These are phyloP conservation scores for Isochrysis galbana DNA, from an alignment of 78 protist species.

Conservation along the genomic window DNA sequence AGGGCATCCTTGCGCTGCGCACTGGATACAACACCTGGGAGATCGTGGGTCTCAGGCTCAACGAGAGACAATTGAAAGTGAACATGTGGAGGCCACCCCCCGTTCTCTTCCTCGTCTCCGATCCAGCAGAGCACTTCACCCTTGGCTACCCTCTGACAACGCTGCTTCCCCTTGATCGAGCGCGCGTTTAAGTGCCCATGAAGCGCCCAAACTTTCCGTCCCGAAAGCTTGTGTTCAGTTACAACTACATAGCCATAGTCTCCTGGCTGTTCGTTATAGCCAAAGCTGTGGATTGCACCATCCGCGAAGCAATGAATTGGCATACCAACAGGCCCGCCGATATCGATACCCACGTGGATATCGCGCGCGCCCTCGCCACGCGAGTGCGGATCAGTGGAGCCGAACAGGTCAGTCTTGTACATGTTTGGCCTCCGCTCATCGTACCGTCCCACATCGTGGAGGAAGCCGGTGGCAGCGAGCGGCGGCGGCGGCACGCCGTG, in stretches of 20 bases:
- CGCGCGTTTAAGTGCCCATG: not conserved
- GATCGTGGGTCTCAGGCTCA: conserved; percentile 4
- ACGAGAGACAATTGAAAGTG: not conserved
- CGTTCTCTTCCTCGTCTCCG: conserved; percentile 1
- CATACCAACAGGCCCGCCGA: not conserved
- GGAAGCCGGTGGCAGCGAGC: not conserved
- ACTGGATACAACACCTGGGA: not conserved
- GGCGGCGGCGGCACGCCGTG: not conserved
- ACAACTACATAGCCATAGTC: conserved; percentile 11
- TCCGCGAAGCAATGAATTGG: not conserved
- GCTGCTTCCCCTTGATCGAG: not conserved
- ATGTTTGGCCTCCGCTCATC: not conserved
- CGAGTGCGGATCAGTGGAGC: not conserved
- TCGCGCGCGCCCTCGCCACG: not conserved
- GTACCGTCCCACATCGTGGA: not conserved
- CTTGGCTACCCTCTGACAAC: not conserved
- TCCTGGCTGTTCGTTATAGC: not conserved
- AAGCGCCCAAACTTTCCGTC: not conserved
- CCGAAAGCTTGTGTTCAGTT: not conserved
- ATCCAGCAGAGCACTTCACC: not conserved
- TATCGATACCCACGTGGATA: not conserved
- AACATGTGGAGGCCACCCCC: not conserved
- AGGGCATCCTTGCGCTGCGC: not conserved
- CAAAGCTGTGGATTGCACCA: not conserved
- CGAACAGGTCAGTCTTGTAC: not conserved